A percentile compares a stretch with the other conserved stretches of the same genome.
Evolutionary conservation across 225 moss, liverwort and hornwort species (phyloP).

Genomic region (Antitrichia curtipendula): DNA sequence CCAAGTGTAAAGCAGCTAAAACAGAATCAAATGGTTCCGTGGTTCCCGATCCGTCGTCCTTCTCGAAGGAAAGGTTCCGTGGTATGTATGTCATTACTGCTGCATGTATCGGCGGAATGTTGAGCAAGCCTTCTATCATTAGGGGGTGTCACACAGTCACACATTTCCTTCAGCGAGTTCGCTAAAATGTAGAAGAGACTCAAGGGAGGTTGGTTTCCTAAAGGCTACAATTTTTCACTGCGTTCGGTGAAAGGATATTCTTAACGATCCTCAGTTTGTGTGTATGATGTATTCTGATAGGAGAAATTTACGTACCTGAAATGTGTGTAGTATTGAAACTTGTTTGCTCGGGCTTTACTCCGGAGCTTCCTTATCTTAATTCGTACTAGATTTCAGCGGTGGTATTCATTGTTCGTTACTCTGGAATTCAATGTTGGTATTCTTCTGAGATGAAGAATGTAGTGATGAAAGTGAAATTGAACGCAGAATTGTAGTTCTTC

Average conservation of each 20-base stretch:
- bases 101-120: neutral
- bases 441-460: neutral
- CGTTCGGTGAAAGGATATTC: too few relatives aligned
- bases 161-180: neutral
- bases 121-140: neutral
- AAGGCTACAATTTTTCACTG: too few relatives aligned
- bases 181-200: too few relatives aligned
- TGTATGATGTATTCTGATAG: too few relatives aligned
- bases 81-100: neutral
- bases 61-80: neutral
- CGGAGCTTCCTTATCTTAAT: neutral
- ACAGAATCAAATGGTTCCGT: neutral
- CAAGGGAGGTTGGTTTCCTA: too few relatives aligned
- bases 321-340: neutral
- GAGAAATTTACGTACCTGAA: fast-evolving
- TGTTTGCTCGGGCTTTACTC: neutral
- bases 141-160: fast-evolving
- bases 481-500: too few relatives aligned
- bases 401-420: too few relatives aligned
- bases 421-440: neutral
- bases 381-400: too few relatives aligned
- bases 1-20: neutral
- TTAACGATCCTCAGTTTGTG: too few relatives aligned
- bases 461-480: neutral
- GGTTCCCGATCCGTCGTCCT: neutral